A percentile compares a stretch with the other conserved stretches of the same genome.
These are phyloP conservation scores for Tylopilus balloui DNA, from an alignment of 768 basidiomycete species.

Conservation along the genomic window DNA sequence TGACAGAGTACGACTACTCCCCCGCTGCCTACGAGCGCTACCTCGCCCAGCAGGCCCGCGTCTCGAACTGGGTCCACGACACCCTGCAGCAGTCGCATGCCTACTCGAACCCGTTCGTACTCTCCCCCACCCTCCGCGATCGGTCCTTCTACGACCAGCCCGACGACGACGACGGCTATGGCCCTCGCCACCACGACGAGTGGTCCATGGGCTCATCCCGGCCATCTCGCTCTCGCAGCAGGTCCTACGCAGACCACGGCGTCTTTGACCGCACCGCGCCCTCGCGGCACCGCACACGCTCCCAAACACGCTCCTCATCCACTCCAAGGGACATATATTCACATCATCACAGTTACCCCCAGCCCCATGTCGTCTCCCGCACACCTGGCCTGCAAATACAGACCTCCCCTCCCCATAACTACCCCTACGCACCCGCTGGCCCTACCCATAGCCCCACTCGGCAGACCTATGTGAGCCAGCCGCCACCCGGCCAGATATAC, in stretches of 20 bases:
- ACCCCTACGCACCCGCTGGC: slow-evolving; percentile 14
- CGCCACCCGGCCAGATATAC: slow-evolving; percentile 30
- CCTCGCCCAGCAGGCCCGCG: slow-evolving; percentile 43
- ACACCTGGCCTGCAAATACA: slow-evolving; percentile 15
- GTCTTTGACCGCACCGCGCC: slow-evolving; percentile 16
- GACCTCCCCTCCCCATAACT: slow-evolving; percentile 16
- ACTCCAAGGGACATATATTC: slow-evolving; percentile 7
- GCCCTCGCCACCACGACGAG: slow-evolving; percentile 13
- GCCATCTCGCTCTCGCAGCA: slow-evolving; percentile 21
- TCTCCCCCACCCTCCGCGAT: slow-evolving; percentile 29
- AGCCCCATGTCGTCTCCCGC: slow-evolving; percentile 12
- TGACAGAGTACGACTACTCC: slow-evolving; percentile 63
- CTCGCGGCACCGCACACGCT: slow-evolving; percentile 22
- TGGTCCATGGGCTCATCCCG: slow-evolving; percentile 23
- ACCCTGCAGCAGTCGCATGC: slow-evolving; percentile 32
- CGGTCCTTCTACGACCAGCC: slow-evolving; percentile 27
- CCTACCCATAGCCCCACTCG: slow-evolving; percentile 14
- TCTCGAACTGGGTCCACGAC: slow-evolving; percentile 47
- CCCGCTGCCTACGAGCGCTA: slow-evolving; percentile 49
- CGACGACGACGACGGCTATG: background rate
- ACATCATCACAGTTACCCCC: slow-evolving; percentile 17
- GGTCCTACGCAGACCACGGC: slow-evolving; percentile 22
- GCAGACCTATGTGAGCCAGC: slow-evolving; percentile 19
- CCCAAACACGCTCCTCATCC: slow-evolving; percentile 24
- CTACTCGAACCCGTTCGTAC: slow-evolving; percentile 27